These are phyloP conservation scores for Oxalis stricta DNA, from an alignment of 441 rosid species.

Conservation along the genomic window DNA sequence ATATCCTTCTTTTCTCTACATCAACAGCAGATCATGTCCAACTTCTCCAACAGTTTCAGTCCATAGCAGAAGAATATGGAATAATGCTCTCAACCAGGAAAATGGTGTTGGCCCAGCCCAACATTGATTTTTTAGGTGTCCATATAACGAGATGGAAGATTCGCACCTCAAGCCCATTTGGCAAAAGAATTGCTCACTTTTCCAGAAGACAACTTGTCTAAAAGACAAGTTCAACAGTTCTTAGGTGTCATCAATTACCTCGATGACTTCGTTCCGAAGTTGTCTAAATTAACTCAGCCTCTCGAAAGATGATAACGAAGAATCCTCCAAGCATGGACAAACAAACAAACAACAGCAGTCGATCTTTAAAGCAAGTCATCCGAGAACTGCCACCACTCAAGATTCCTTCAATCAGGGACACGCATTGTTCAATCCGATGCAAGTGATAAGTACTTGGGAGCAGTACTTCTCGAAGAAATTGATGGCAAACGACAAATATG, in stretches of 20 bases:
- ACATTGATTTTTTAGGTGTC: not conserved
- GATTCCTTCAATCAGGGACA: too few relatives aligned
- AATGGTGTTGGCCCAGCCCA: not conserved
- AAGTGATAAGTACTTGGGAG: too few relatives aligned
- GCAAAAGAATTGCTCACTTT: too few relatives aligned
- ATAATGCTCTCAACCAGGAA: not conserved
- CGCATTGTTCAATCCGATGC: too few relatives aligned
- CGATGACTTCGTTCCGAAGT: too few relatives aligned
- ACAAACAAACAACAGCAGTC: not conserved
- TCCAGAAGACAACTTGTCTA: too few relatives aligned
- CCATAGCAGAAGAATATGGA: not conserved
- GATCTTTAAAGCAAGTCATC: not conserved
- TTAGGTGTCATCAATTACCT: too few relatives aligned
- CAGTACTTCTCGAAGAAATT: too few relatives aligned
- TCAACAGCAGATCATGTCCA: too few relatives aligned
- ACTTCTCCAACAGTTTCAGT: not conserved
- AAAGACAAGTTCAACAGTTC: too few relatives aligned
- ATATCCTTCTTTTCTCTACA: constrained; percentile 1
- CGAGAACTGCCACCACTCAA: not conserved
- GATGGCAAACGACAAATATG: too few relatives aligned
- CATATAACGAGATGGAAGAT: not conserved
- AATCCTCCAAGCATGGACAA: not conserved
- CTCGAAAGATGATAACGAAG: not conserved
- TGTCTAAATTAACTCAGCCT: too few relatives aligned
- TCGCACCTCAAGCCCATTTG: not conserved